Evolutionary conservation across 176 grass and related monocot species (phyloP).

Genomic region (Coix lacrymajobi): DNA sequence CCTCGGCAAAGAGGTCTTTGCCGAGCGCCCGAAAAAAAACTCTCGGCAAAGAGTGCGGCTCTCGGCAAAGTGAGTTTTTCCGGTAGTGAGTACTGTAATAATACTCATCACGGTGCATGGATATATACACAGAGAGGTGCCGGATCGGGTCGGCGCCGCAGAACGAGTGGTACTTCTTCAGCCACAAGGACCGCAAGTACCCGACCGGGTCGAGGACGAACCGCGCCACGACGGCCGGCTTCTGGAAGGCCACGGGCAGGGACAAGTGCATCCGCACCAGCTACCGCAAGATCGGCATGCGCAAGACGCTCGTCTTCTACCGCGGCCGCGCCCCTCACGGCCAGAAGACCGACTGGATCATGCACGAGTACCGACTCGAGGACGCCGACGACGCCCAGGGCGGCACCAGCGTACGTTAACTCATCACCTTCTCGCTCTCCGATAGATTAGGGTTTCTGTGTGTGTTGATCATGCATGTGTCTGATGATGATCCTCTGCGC

Average conservation of each 20-base stretch:
- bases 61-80: too few relatives aligned
- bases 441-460: background rate
- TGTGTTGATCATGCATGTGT: background rate
- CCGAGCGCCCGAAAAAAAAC: too few relatives aligned
- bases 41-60: too few relatives aligned
- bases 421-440: too few relatives aligned
- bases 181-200: conserved; percentile 99
- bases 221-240: conserved; percentile 75
- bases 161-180: conserved; percentile 99
- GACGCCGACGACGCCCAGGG: conserved; percentile 56
- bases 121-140: conserved; percentile 57
- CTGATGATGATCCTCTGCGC: background rate
- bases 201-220: conserved; percentile 96
- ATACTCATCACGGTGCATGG: background rate
- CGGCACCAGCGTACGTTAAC: conserved; percentile 37
- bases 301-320: conserved; percentile 99
- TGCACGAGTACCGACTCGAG: conserved; percentile 92
- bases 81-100: too few relatives aligned
- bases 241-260: conserved; percentile 96
- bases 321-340: conserved; percentile 92
- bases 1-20: too few relatives aligned
- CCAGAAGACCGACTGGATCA: conserved; percentile 96
- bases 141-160: conserved; percentile 81
- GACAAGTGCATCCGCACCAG: conserved; percentile 99
- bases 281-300: conserved; percentile 97